Evolutionary conservation across 1,284 basidiomycete genomes (phyloP).

Genomic region (Pseudozyma tsukubaensis): DNA sequence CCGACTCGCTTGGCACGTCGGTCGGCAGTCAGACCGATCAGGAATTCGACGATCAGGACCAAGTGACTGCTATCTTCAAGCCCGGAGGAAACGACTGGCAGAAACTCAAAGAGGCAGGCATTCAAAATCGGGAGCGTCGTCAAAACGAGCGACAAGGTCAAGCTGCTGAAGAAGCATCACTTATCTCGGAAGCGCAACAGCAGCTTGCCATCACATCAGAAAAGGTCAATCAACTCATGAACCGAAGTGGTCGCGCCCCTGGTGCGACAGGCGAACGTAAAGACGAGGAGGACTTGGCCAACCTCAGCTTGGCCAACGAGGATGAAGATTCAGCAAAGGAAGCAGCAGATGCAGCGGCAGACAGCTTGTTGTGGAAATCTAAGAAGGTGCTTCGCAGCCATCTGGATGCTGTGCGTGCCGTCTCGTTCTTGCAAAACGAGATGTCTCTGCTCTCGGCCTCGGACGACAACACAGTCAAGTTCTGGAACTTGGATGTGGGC

Average conservation of each 20-base stretch:
- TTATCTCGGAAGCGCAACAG: slow-evolving; percentile 48
- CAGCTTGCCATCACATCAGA: slow-evolving; percentile 56
- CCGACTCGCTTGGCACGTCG: slow-evolving; percentile 30
- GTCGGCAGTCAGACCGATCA: slow-evolving; percentile 37
- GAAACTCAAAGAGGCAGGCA: slow-evolving; percentile 58
- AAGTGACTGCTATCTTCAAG: slow-evolving; percentile 59
- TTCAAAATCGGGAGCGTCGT: slow-evolving; percentile 49
- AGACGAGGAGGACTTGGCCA: slow-evolving; percentile 58
- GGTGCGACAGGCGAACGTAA: slow-evolving; percentile 31
- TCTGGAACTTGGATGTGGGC: slow-evolving; percentile 79
- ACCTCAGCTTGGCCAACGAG: slow-evolving; percentile 47
- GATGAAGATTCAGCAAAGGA: slow-evolving; percentile 44
- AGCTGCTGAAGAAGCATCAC: slow-evolving; percentile 28
- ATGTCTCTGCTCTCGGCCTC: slow-evolving; percentile 87
- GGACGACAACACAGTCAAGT: slow-evolving; percentile 94
- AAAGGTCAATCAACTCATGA: slow-evolving; percentile 54
- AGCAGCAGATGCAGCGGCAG: slow-evolving; percentile 48
- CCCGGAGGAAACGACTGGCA: slow-evolving; percentile 58
- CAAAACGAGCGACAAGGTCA: slow-evolving; percentile 30
- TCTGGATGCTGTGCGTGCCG: slow-evolving; percentile 88
- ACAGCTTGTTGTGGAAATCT: slow-evolving; percentile 63
- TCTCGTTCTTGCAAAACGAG: slow-evolving; percentile 84
- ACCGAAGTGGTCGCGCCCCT: slow-evolving; percentile 33
- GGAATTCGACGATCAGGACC: slow-evolving; percentile 52
- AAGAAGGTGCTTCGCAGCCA: slow-evolving; percentile 75